Percentiles rank a stretch among this genome's conserved stretches.
Conservation (phyloP, 2,329 filamentous ascomycete species). For the Gaeumannomyces tritici region DNA sequence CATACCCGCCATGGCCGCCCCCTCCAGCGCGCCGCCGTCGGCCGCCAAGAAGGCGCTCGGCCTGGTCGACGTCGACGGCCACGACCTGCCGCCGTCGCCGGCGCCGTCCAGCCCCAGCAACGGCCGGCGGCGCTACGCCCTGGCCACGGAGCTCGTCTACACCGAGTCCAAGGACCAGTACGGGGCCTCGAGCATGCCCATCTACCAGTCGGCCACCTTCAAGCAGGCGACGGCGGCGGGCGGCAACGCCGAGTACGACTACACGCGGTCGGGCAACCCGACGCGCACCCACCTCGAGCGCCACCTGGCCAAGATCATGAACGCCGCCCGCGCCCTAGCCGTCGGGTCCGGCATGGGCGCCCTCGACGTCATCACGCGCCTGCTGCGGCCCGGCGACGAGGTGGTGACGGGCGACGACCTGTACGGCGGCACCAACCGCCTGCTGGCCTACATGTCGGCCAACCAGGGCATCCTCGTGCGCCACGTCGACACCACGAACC, state of each 20-base stretch:
- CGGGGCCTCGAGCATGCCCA: conserved; percentile 89
- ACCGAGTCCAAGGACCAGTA: conserved; percentile 96
- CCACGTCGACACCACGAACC: conserved; percentile 86
- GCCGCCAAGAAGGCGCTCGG: conserved; percentile 3
- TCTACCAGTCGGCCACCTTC: conserved; percentile 98
- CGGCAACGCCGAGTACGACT: conserved; percentile 77
- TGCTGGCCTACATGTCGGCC: conserved; percentile 83
- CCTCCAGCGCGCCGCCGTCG: not conserved
- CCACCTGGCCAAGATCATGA: conserved; percentile 98
- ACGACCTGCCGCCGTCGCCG: conserved; percentile 81
- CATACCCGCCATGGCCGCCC: not conserved
- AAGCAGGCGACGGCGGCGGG: conserved; percentile 78
- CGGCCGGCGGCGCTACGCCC: conserved; percentile 74
- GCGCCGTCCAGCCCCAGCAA: conserved; percentile 84
- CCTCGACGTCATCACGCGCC: conserved; percentile 86
- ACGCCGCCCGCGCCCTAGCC: conserved; percentile 78
- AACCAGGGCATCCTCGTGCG: conserved; percentile 90
- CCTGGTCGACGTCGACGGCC: conserved; percentile 69
- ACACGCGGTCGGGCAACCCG: conserved; percentile 94
- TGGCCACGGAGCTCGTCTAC: conserved; percentile 93
- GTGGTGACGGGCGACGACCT: conserved; percentile 95
- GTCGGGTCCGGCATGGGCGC: conserved; percentile 97
- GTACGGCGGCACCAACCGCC: conserved; percentile 88
- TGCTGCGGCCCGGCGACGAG: conserved; percentile 87
- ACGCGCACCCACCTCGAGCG: conserved; percentile 93